Evolutionary conservation across 2,329 filamentous ascomycete genomes (phyloP), one percentile per base, ranked within the genome.

Genomic region (Fusarium buharicum): DNA sequence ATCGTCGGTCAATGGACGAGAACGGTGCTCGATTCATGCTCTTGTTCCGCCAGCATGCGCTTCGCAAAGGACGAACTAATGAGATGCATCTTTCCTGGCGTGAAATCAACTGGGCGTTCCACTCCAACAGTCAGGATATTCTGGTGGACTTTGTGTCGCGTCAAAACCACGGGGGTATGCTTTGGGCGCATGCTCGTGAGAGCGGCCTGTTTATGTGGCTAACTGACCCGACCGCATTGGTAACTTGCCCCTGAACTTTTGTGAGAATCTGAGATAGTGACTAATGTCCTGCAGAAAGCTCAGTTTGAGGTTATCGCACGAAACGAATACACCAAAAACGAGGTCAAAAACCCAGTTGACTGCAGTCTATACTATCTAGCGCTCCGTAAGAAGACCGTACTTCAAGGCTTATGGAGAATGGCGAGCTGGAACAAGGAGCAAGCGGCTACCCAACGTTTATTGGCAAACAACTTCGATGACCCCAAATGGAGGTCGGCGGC

Each of bases 141-240:
- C 79, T 98, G 16, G 81, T 90, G 1, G 92, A 97, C 73, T 88
- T 97, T 68, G 90, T 97, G 10, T 87, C 88, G 11, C 82, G 86
- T 17, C 92, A 96, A 69, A 93, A 90, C 67, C 90, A 93, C 62
- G 89, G 90, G 1, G 89, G 86, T 56, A 83, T 98, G 79, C 79
- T 89, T 7, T 99, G 95, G 95, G 85, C 90, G 62, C 85, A 93
- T 68, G 95, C 94, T 2, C 84, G 90, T 41, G 90, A 96, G 72
- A 92, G 90, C 65, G 95, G 95, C 11, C 83, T 98, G 51, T 97
- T 97, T 72, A 94, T 97, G 88, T 99, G 95, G 94, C 82, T 99
- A 62, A 86, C 87, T 1, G 93, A 97, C 74, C 76, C 82, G 16
- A 85, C 84, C 50, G 88, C 92, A 18, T 79, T 98, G 73, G 92